Base-by-base conservation (phyloP, 345 rosid species). In the Eucalyptus pauciflora region DNA sequence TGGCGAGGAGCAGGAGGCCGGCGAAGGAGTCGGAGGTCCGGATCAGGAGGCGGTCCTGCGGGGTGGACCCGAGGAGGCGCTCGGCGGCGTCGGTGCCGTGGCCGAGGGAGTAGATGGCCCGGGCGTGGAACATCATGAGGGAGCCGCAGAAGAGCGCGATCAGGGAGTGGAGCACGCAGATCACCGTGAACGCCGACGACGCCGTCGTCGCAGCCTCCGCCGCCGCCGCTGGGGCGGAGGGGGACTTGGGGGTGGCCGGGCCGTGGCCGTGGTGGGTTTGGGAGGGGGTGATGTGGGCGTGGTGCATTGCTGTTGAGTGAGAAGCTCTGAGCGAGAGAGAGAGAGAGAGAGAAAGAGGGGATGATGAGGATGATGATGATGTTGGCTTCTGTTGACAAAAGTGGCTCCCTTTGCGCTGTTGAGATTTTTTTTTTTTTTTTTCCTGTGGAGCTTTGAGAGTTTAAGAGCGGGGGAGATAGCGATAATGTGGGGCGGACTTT, bases 11-110 rank as follows among this genome's bases (percentile, higher is more conserved):
- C 10, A 96, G 94, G 90, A 96, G 58, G 48, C 98, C 98, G 17
- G 98, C 92, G 88, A 96, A 96, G 4, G 98, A 96, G 90, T 95
- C 98, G 46, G 96, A 96, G 52, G 97, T 94, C 94, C 92, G 91
- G 88, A 95, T 93, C 91, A 95, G 90, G 46, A 96, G 95, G 94
- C 94, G 98, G 88, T 95, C 98, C n/a, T 92, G 94, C 43, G 95
- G 93, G 41, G 95, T 94, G 15, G 98, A 95, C 5, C 97, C 98
- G n/a, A 94, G 88, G 83, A 96, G 94, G 88, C 91, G 94, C 7
- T 90, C 88, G 11, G 95, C 95, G 3, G 92, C 89, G 45, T 94
- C 94, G 49, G 79, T 86, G 71, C 96, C 96, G 91, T 96, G 98
- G 7, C 93, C 92, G 87, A 96, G 92, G 89, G 94, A 90, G 93